Conservation (phyloP, 805 yeast genomes). For the Wickerhamiella kurtzmanii region DNA sequence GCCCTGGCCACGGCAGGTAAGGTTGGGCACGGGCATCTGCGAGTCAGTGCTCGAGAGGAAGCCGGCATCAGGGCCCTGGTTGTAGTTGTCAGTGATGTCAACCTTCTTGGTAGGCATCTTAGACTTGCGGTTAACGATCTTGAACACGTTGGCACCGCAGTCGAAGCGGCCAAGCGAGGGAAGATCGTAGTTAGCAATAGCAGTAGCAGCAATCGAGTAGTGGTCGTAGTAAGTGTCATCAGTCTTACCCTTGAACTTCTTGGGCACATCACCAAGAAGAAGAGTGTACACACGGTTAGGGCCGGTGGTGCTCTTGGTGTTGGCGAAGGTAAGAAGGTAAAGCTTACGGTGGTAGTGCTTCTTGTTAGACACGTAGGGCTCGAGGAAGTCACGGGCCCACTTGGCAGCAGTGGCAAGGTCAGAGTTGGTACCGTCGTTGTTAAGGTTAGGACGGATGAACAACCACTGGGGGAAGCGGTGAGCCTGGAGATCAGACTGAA, state of each 20-base stretch:
- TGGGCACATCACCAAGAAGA: slow-evolving; percentile 37
- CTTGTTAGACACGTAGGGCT: slow-evolving; percentile 26
- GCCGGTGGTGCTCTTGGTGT: slow-evolving; percentile 32
- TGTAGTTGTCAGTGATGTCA: slow-evolving; percentile 17
- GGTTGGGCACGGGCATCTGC: slow-evolving; percentile 21
- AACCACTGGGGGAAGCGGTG: slow-evolving; percentile 38
- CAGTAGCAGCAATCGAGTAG: slow-evolving; percentile 37
- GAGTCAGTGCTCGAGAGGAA: slow-evolving; percentile 16
- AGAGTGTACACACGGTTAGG: slow-evolving; percentile 35
- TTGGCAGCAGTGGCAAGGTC: slow-evolving; percentile 34
- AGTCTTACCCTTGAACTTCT: slow-evolving; percentile 30
- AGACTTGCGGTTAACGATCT: slow-evolving; percentile 28
- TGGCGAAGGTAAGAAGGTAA: slow-evolving; percentile 39
- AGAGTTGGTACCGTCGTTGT: slow-evolving; percentile 40
- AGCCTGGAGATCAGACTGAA: slow-evolving; percentile 30
- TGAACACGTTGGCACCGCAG: slow-evolving; percentile 37
- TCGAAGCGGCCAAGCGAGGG: slow-evolving; percentile 39
- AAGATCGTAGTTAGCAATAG: slow-evolving; percentile 39
- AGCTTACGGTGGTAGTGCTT: slow-evolving; percentile 38
- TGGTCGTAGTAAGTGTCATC: slow-evolving; percentile 40
- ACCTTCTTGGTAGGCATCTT: slow-evolving; percentile 15
- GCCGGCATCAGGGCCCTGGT: slow-evolving; percentile 18
- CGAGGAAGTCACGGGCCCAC: slow-evolving; percentile 35
- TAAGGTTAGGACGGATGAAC: slow-evolving; percentile 42
- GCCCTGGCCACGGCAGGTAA: slow-evolving; percentile 25